Conservation (phyloP, 108 stramenopile species). For the Cyclotella distinguenda region DNA sequence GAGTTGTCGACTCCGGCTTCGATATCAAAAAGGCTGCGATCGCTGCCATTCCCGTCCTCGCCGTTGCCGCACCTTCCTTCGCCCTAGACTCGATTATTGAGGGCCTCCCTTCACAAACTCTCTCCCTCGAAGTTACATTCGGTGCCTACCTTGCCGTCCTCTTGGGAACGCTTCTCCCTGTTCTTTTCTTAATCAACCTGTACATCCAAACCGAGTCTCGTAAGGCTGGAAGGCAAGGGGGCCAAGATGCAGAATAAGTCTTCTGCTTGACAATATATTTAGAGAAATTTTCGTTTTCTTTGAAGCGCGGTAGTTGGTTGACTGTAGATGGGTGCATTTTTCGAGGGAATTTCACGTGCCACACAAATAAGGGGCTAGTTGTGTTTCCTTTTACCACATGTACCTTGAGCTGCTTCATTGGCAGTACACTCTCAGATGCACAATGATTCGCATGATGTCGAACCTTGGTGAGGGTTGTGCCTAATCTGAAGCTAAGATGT, state of each 20-base stretch:
- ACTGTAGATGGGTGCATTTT: too few relatives aligned
- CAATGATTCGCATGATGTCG: too few relatives aligned
- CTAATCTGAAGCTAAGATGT: too few relatives aligned
- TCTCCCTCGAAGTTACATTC: constrained; percentile 89
- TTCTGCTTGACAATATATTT: too few relatives aligned
- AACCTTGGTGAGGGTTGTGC: too few relatives aligned
- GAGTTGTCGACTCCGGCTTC: constrained; percentile 45
- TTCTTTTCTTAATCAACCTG: constrained; percentile 91
- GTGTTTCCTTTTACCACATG: too few relatives aligned
- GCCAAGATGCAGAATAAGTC: constrained; percentile 75
- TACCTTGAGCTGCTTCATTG: too few relatives aligned
- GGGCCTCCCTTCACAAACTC: constrained; percentile 74
- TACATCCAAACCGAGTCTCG: constrained; percentile 91
- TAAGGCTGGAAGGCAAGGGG: constrained; percentile 75
- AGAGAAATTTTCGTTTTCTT: too few relatives aligned
- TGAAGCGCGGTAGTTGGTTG: too few relatives aligned
- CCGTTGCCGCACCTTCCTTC: constrained; percentile 75
- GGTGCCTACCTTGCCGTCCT: constrained; percentile 94
- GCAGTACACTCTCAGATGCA: too few relatives aligned
- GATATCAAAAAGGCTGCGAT: constrained; percentile 58
- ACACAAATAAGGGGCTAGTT: too few relatives aligned
- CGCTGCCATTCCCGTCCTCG: constrained; percentile 67
- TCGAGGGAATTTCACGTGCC: too few relatives aligned
- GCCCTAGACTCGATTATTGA: constrained; percentile 84
- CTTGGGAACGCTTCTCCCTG: constrained; percentile 91